Evolutionary conservation across 2,329 filamentous ascomycete genomes (phyloP).

Genomic region (Phialophora tarda): DNA sequence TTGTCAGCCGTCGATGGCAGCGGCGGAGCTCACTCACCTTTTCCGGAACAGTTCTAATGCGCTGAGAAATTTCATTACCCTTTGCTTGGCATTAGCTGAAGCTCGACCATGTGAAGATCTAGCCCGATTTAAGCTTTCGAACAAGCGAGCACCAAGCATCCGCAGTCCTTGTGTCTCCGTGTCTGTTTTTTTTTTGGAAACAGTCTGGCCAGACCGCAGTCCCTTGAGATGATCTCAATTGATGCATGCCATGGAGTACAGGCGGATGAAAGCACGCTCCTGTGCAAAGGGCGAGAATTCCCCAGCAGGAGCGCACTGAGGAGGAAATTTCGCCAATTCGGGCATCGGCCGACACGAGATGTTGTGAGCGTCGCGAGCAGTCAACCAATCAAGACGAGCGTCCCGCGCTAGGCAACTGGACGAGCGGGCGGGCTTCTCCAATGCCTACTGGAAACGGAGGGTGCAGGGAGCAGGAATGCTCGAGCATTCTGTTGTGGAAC

Average conservation of each 20-base stretch:
- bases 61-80: background rate
- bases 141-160: conserved; percentile 8
- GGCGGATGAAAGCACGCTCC: background rate
- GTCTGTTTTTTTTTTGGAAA: background rate
- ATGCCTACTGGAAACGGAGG: background rate
- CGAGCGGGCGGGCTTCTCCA: conserved; percentile 6
- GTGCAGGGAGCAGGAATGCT: background rate
- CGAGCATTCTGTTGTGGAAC: conserved; percentile 2
- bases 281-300: background rate
- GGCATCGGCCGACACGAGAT: conserved; percentile 7
- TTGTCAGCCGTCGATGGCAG: conserved; percentile 7
- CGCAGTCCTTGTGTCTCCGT: background rate
- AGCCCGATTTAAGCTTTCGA: background rate
- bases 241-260: background rate
- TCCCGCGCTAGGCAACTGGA: background rate
- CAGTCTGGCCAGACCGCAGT: background rate
- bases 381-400: conserved; percentile 8
- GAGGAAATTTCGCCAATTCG: background rate
- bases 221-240: background rate
- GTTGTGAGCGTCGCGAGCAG: background rate
- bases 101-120: background rate
- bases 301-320: background rate
- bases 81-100: conserved; percentile 3
- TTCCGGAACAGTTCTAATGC: background rate
- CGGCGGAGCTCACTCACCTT: background rate